Evolutionary conservation across 176 grass and related monocot genomes (phyloP), one percentile per base, ranked within the genome.

Genomic region (Pharus latifolius): DNA sequence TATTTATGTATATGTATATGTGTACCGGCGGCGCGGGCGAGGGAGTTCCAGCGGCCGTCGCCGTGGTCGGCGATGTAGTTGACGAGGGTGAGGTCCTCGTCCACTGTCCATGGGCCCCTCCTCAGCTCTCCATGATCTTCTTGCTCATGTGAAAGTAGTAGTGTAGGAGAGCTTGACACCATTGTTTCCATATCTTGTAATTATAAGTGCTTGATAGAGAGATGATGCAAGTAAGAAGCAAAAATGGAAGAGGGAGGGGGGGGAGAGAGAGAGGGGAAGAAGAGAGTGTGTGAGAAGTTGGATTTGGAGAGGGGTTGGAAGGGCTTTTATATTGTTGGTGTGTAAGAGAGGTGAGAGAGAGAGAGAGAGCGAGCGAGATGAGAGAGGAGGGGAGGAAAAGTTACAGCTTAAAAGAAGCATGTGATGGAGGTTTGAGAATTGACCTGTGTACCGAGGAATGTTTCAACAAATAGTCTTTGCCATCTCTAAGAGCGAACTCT

Each of bases 41-140:
- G 84, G 5, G 69, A 60, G 74, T 92, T 92, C 89, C 89, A 92
- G 58, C 85, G 89, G 13, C 85, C 89, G 46, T 92, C 89, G 52
- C 89, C 81, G 62, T 91, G 77, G 29, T 74, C 57, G 49, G 73
- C 30, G 77, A 91, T 74, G 81, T 84, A 81, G 41, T 81, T 87
- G 80, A 87, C 49, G 62, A 91, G 88, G 16, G 74, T 73, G 58
- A 78, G 68, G 73, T 91, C 88, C 63, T 91, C 88, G 44, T 91
- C 88, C 7, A 84, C 63, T 6, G 80, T 91, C 88, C 88, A 91
- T 0, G 84, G 81, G 0, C 88, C 88, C 11, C 84, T 78, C 46
- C 84, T 78, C 43, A 87, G 61, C 44, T 84, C 67, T 13, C 44
- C 30, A 53, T 28, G 49, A 3, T 66, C 34, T 0, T 33, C 52